Percentiles rank a stretch among this genome's conserved stretches.
These are phyloP conservation scores for Cicer yamashitae DNA, from an alignment of 306 rosid genomes.

Conservation along the genomic window DNA sequence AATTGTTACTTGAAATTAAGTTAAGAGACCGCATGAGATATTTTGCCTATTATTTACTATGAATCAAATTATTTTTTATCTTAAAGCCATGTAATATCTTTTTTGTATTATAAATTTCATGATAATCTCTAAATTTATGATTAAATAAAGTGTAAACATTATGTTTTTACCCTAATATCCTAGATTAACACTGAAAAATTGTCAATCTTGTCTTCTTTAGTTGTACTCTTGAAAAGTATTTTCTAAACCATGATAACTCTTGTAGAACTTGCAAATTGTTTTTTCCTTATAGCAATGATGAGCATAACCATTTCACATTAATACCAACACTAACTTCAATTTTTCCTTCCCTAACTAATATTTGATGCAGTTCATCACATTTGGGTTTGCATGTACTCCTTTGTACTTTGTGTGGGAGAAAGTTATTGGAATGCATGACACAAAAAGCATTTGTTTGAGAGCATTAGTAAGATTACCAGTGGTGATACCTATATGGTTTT, in stretches of 20 bases:
- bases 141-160: background rate
- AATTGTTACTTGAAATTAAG: too few species aligned
- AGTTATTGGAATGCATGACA: conserved; percentile 91
- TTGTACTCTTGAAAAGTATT: too few species aligned
- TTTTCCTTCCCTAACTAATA: background rate
- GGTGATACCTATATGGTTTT: conserved; percentile 89
- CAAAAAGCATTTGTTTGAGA: conserved; percentile 75
- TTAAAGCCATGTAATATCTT: too few species aligned
- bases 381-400: conserved; percentile 96
- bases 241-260: too few species aligned
- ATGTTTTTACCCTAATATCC: too few species aligned
- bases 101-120: too few species aligned
- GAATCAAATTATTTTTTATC: too few species aligned
- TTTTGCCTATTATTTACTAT: too few species aligned
- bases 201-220: too few species aligned
- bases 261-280: too few species aligned
- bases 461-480: conserved; percentile 85
- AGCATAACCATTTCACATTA: background rate
- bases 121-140: background rate
- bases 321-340: background rate
- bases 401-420: conserved; percentile 97
- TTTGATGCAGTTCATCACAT: conserved; percentile 82
- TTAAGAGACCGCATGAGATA: too few species aligned
- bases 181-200: too few species aligned
- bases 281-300: background rate